Base-by-base conservation (phyloP, 345 rosid species). In the Camelina sativa region DNA sequence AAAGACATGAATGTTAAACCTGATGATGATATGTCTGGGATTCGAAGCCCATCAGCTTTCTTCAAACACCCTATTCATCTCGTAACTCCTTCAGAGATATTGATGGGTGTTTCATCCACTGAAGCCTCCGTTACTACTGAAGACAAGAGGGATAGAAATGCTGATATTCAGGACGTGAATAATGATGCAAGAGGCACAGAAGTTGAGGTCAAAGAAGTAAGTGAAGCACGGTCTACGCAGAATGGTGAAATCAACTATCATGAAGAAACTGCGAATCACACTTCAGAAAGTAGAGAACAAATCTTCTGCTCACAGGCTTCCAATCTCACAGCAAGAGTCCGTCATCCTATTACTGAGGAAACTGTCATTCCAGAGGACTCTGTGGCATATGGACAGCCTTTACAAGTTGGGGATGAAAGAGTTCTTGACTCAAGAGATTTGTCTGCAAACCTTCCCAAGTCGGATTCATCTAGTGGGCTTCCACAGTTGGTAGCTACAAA, bases 21-120 rank as follows among this genome's bases (percentile, higher is more conserved):
- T 71, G 85, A 79, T 77, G 85, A 80, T 78, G 90, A 85, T 71
- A 78, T 43, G 41, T 81, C 92, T 50, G 76, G 55, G 35, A 72
- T 74, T 22, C 82, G 73, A 65, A 83, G 80, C 79, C 81, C 80
- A 11, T 80, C 87, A 62, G 69, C 76, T 11, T 73, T 77, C 59
- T 91, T 86, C 77, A 89, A 85, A 74, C 94, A 79, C 67, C 97
- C 96, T 64, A 86, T 96, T 71, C 98, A 88, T 83, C 81, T 91
- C 65, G 79, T 93, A 74, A 93, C 97, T 67, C 98, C 96, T 22
- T 85, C 93, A 23, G 96, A 93, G 81, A 82, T 93, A 59, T 62
- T 89, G 76, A 82, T 81, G 91, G 85, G 86, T 7, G 80, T 78
- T 76, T 74, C 91, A 8, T 82, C 95, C n/a, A 69, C 93, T 67